A percentile compares a stretch with the other conserved stretches of the same genome.
Evolutionary conservation across 140 eudicot genomes (phyloP).

Genomic region (Bidens hawaiensis): DNA sequence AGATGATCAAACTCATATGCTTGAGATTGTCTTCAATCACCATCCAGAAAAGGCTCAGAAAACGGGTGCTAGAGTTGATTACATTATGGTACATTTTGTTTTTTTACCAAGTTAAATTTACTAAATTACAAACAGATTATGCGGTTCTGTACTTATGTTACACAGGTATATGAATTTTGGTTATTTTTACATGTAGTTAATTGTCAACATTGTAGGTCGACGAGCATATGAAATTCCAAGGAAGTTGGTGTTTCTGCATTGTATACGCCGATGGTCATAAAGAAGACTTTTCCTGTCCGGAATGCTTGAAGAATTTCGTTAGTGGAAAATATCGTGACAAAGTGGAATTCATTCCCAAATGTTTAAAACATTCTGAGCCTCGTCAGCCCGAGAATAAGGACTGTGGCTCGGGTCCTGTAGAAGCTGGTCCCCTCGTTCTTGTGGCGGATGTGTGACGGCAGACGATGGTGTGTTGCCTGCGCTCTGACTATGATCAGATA

Average conservation of each 20-base stretch:
- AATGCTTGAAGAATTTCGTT: constrained; percentile 56
- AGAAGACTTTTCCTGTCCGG: constrained; percentile 35
- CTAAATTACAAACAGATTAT: too few relatives aligned
- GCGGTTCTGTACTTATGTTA: too few relatives aligned
- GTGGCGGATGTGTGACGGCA: background rate
- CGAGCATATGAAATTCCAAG: constrained; percentile 52
- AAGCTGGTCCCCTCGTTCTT: constrained; percentile 8
- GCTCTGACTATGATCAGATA: too few relatives aligned
- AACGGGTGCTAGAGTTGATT: too few relatives aligned
- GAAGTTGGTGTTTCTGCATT: constrained; percentile 58
- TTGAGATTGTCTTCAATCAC: constrained; percentile 57
- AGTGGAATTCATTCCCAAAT: constrained; percentile 49
- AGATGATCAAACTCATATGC: constrained; percentile 65
- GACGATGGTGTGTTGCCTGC: too few relatives aligned
- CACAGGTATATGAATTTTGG: too few relatives aligned
- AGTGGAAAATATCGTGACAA: constrained; percentile 55
- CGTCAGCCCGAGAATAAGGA: constrained; percentile 39
- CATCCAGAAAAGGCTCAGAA: constrained; percentile 83
- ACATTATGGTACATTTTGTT: constrained; percentile 77
- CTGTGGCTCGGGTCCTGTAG: constrained; percentile 21
- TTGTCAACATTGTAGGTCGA: constrained; percentile 37
- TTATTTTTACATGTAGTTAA: background rate
- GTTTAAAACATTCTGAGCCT: constrained; percentile 48
- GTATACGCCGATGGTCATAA: constrained; percentile 68
- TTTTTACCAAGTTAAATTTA: too few relatives aligned